Evolutionary conservation across 2,329 filamentous ascomycete genomes (phyloP).

Genomic region (Biscogniauxia sp.): DNA sequence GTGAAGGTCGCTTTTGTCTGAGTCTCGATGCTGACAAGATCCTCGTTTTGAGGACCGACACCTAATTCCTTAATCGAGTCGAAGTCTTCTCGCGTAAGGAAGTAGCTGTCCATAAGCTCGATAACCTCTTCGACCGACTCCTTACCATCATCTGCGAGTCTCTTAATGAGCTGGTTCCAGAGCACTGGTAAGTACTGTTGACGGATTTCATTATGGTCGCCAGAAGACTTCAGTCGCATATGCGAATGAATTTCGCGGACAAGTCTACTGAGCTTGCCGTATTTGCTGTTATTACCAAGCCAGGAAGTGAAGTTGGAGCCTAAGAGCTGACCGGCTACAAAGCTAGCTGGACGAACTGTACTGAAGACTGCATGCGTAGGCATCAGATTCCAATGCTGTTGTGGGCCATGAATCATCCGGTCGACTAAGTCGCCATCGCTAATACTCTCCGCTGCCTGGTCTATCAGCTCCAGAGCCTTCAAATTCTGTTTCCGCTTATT

Average conservation of each 20-base stretch:
- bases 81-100: conserved; percentile 89
- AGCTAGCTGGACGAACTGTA: conserved; percentile 88
- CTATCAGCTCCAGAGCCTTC: conserved; percentile 81
- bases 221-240: conserved; percentile 88
- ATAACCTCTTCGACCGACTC: conserved; percentile 82
- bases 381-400: conserved; percentile 99
- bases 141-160: conserved; percentile 74
- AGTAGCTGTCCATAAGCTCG: conserved; percentile 96
- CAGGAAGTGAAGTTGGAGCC: conserved; percentile 80
- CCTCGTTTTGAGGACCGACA: conserved; percentile 78
- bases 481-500: conserved; percentile 68
- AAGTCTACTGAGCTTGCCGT: conserved; percentile 71
- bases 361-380: conserved; percentile 94
- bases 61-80: conserved; percentile 90
- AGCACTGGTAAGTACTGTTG: conserved; percentile 91
- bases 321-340: conserved; percentile 73
- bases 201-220: conserved; percentile 88
- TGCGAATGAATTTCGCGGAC: conserved; percentile 95
- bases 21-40: conserved; percentile 72
- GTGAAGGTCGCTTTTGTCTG: conserved; percentile 91
- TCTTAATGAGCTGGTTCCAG: conserved; percentile 76
- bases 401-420: conserved; percentile 95
- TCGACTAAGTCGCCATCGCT: conserved; percentile 96
- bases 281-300: conserved; percentile 94
- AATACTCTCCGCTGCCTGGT: conserved; percentile 90